Evolutionary conservation across 2,329 filamentous ascomycete species (phyloP), one percentile per base, ranked within the genome.

Genomic region (Aureobasidium lini): DNA sequence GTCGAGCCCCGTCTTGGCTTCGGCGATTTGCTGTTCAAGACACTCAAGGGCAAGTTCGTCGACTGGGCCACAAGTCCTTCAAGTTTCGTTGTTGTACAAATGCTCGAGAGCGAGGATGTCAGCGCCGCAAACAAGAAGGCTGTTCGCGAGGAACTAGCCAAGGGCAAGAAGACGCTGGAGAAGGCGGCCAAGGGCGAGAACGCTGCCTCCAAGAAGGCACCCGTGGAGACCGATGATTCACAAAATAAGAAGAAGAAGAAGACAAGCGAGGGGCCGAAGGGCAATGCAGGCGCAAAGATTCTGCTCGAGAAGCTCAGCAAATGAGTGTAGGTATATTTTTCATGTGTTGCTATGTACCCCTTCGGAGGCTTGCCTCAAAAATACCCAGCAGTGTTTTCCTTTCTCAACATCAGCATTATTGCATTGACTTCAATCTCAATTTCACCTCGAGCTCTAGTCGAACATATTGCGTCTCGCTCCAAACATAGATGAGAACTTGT

Each of bases 51-150:
- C 0, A 78, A 89, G 65, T 75, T 95, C 28, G 72, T 94, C 60
- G 78, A 84, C 18, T 99, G 94, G 94, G 92, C 93, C 0, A 92
- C 86, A 0, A 89, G 92, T 0, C 83, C 87, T 1, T 91, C 90
- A 66, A 89, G 89, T 1, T 97, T 96, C 66, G 89, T 95, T 10
- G 81, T 96, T 4, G 82, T 97, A 29, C 88, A 85, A 15, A 76
- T 97, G 64, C 74, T 92, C 5, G 93, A 97, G 75, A 83, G 87
- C 0, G 79, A 82, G 23, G 71, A 72, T 36, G 65, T 71, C 6
- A 84, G 85, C 60, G 94, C 94, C 67, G 79, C 78, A 29, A 79
- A 84, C 66, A 84, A 81, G 66, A 79, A 81, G 15, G 85, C 88
- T 66, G 76, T 95, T 56, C 77, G 85, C 69, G 84, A 85, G 71